phyloP scores from a whole-genome alignment of 2,329 filamentous ascomycete genomes.

The Talaromyces rugulosus region DNA sequence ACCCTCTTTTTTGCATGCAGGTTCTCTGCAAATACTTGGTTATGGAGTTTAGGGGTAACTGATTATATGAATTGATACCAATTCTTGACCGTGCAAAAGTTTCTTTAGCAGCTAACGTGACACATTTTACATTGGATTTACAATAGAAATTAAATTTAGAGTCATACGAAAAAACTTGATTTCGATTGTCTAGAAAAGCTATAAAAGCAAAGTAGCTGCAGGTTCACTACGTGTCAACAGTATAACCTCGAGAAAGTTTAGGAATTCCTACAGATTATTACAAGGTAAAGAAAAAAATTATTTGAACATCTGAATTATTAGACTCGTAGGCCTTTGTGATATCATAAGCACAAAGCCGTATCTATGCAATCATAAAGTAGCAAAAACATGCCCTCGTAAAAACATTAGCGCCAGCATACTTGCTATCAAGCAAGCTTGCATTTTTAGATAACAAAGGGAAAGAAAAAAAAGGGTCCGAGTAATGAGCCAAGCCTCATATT shows the following conservation, averaged over 20 bases:
- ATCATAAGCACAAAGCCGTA: constrained; percentile 19
- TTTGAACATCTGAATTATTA: not conserved
- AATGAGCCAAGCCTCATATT: constrained; percentile 1
- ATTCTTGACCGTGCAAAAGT: too few relatives aligned
- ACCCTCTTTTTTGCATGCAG: not conserved
- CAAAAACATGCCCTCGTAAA: constrained; percentile 28
- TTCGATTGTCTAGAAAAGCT: too few relatives aligned
- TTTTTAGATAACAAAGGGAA: constrained; percentile 18
- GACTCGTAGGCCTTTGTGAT: not conserved
- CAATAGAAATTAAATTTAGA: too few relatives aligned
- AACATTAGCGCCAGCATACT: constrained; percentile 21
- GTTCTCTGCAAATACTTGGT: not conserved
- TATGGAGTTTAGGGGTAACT: not conserved
- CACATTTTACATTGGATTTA: too few relatives aligned
- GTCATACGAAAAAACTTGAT: too few relatives aligned
- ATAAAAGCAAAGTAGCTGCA: too few relatives aligned
- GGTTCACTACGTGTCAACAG: too few relatives aligned
- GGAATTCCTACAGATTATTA: too few relatives aligned
- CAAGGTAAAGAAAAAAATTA: not conserved
- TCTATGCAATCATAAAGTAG: constrained; percentile 32
- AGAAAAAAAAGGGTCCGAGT: constrained; percentile 2
- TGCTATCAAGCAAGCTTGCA: constrained; percentile 4
- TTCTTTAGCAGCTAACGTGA: too few relatives aligned
- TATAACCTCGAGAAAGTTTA: too few relatives aligned
- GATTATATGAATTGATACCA: not conserved